Evolutionary conservation across 2,329 filamentous ascomycete genomes (phyloP).

Genomic region (Fusarium citri): DNA sequence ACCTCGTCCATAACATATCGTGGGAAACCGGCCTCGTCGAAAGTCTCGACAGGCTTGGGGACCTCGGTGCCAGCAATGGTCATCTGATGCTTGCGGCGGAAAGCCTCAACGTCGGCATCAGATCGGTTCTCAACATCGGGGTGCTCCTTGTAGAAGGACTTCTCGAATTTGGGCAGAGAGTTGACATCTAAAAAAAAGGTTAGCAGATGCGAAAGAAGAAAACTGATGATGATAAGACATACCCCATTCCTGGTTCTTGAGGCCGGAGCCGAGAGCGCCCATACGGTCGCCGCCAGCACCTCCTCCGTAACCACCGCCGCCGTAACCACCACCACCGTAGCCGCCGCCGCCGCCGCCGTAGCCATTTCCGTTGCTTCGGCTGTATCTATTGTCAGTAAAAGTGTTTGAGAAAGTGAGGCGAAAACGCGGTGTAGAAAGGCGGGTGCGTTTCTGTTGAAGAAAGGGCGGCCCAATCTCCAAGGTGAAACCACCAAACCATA

Average conservation of each 20-base stretch:
- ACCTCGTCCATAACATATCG: slow-evolving; percentile 98
- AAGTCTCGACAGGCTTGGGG: slow-evolving; percentile 94
- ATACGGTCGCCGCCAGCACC: slow-evolving; percentile 90
- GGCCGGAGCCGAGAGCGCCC: slow-evolving; percentile 86
- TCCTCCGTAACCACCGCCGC: slow-evolving; percentile 55
- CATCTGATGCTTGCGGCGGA: slow-evolving; percentile 88
- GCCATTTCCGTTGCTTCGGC: slow-evolving; percentile 59
- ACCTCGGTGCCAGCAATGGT: slow-evolving; percentile 82
- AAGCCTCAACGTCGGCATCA: slow-evolving; percentile 83
- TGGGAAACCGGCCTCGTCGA: slow-evolving; percentile 97
- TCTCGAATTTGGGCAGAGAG: slow-evolving; percentile 94
- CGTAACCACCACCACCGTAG: slow-evolving; percentile 54
- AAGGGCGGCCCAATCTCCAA: slow-evolving; percentile 22
- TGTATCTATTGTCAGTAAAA: slow-evolving; percentile 54
- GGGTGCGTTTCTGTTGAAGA: slow-evolving; percentile 10
- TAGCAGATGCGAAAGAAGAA: slow-evolving; percentile 47
- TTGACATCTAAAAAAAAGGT: slow-evolving; percentile 70
- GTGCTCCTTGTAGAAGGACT: slow-evolving; percentile 99
- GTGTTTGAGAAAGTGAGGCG: slow-evolving; percentile 7
- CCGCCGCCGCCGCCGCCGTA: slow-evolving; percentile 53
- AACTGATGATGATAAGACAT: slow-evolving; percentile 57
- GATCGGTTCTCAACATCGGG: slow-evolving; percentile 80
- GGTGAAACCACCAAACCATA: slow-evolving; percentile 27
- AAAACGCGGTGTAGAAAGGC: slow-evolving; percentile 21
- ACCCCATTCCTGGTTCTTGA: slow-evolving; percentile 93